These are phyloP conservation scores for Ganoderma resinaceum DNA, from an alignment of 1,284 basidiomycete species.

Conservation along the genomic window DNA sequence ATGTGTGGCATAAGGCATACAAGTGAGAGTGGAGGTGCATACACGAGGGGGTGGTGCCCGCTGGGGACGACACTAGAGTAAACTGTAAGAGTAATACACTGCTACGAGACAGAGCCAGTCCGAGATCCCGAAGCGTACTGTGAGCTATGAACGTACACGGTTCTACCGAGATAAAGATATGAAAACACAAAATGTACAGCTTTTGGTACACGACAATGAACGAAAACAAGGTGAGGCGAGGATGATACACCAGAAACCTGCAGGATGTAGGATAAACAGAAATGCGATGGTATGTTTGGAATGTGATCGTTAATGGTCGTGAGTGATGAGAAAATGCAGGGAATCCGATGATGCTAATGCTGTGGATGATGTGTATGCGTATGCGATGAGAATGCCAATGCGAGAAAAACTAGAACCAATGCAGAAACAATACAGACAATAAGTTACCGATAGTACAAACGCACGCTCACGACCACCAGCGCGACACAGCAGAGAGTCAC, in stretches of 20 bases:
- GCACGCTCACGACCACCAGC: slow-evolving; percentile 14
- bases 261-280: slow-evolving; percentile 5
- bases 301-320: slow-evolving; percentile 10
- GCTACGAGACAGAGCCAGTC: slow-evolving; percentile 17
- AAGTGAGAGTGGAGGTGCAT: slow-evolving; percentile 15
- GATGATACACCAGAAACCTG: slow-evolving; percentile 22
- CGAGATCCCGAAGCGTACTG: slow-evolving; percentile 7
- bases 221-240: slow-evolving; percentile 4
- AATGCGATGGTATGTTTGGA: slow-evolving; percentile 11
- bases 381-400: slow-evolving; percentile 25
- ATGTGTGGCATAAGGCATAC: slow-evolving; percentile 29
- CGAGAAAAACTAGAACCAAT: slow-evolving; percentile 23
- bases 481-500: slow-evolving; percentile 32
- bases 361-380: slow-evolving; percentile 18
- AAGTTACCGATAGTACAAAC: slow-evolving; percentile 23
- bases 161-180: slow-evolving; percentile 46
- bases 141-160: slow-evolving; percentile 34
- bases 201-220: slow-evolving; percentile 13
- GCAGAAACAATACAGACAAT: slow-evolving; percentile 27
- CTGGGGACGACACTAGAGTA: slow-evolving; percentile 15
- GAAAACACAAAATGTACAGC: slow-evolving; percentile 24
- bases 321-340: slow-evolving; percentile 18
- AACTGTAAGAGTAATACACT: slow-evolving; percentile 1
- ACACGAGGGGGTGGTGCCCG: slow-evolving; percentile 12
- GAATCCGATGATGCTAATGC: slow-evolving; percentile 22